phyloP scores from a whole-genome alignment of 345 rosid species.

The rapeseed (Brassica napus) region Da-Ae NC_063442.1:40938001-40938500 shows the following conservation, averaged over 20 bases:
- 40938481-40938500: slow-evolving; percentile 60
- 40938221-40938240: slow-evolving; percentile 27
- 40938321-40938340: slow-evolving; percentile 5
- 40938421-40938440: slow-evolving; percentile 96
- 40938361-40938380: slow-evolving; percentile 3
- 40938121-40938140: background rate
- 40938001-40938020: slow-evolving; percentile 19
- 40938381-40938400: background rate
- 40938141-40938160: background rate
- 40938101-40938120: slow-evolving; percentile 36
- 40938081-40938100: slow-evolving; percentile 32
- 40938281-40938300: slow-evolving; percentile 30
- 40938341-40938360: slow-evolving; percentile 1
- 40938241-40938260: slow-evolving; percentile 32
- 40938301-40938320: slow-evolving; percentile 41
- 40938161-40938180: background rate
- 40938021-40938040: slow-evolving; percentile 29
- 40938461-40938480: slow-evolving; percentile 69
- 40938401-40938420: slow-evolving; percentile 75
- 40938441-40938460: slow-evolving; percentile 91
- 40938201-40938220: slow-evolving; percentile 39
- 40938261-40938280: slow-evolving; percentile 26
- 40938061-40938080: slow-evolving; percentile 38
- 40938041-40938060: slow-evolving; percentile 33
- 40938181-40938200: slow-evolving; percentile 26